Evolutionary conservation across 2,329 filamentous ascomycete species (phyloP), one percentile per base, ranked within the genome.

Genomic region (Ceratocystiopsis brevicomis): DNA sequence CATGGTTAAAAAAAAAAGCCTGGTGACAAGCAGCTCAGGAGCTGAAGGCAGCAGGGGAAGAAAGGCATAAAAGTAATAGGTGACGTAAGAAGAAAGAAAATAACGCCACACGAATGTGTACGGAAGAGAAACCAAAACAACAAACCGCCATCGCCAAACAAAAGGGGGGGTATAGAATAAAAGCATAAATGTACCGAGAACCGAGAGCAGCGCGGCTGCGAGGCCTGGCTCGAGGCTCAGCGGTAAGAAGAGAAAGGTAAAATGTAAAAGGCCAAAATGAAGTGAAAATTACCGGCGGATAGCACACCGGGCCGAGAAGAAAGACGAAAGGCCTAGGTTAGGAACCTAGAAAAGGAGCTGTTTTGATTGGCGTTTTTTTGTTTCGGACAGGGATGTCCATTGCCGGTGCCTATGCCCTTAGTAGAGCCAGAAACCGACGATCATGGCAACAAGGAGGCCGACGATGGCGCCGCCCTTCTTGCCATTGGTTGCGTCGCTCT

Each of bases 391-490:
- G 33, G 9, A 33, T 14, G 32, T 11, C 32, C 32, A n/a, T n/a
- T 33, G 4, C 2, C n/a, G 14, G n/a, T n/a, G n/a, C n/a, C n/a
- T n/a, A n/a, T n/a, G n/a, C 21, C 15, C n/a, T 44, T 49, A 71
- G 49, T 66, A 64, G 48, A 71, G 57, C 51, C 61, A 68, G 15
- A 64, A 63, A 21, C 69, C 65, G 19, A 68, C 71, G 32, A 73
- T 59, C 38, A 76, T 62, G 43, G 71, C 71, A 39, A 75, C 62
- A 38, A 75, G 59, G 18, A 76, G 61, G 39, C 71, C 69, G 9
- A 62, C 69, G 36, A 71, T 56, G 41, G 71, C 68, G 42, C 64
- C 65, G 41, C 66, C 65, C 49, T 71, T 63, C 39, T 63, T 64
- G 15, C 60, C 60, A 6, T 53, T 57, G 6, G 53, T 53, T 17